Conservation (phyloP, 2,329 filamentous ascomycete species). For the Cordyceps militaris region DNA sequence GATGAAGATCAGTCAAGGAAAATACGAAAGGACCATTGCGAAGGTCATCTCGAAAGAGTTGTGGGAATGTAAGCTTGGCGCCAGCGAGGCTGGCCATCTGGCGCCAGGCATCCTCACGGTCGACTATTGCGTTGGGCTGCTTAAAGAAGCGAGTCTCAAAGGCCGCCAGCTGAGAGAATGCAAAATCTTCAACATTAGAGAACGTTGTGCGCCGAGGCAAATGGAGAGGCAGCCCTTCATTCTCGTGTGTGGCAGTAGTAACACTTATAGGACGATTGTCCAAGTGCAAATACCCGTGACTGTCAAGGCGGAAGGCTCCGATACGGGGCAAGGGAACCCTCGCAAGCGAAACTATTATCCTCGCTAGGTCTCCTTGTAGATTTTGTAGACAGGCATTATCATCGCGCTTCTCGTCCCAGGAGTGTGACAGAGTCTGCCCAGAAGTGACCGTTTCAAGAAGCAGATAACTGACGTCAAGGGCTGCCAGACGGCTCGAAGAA, state of each 20-base stretch:
- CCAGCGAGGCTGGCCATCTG: constrained; percentile 25
- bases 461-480: not conserved
- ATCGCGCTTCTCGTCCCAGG: constrained; percentile 12
- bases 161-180: not conserved
- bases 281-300: constrained; percentile 23
- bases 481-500: not conserved
- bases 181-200: not conserved
- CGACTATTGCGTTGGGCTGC: constrained; percentile 9
- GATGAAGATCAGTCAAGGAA: constrained; percentile 32
- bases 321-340: constrained; percentile 23
- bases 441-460: not conserved
- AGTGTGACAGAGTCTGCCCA: constrained; percentile 17
- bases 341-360: constrained; percentile 22
- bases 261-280: constrained; percentile 30
- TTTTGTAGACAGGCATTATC: not conserved
- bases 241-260: constrained; percentile 22
- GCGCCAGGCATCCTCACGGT: not conserved
- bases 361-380: constrained; percentile 18
- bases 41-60: not conserved
- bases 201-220: not conserved
- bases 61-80: constrained; percentile 17
- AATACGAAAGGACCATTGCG: constrained; percentile 27
- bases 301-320: constrained; percentile 21
- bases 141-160: not conserved
- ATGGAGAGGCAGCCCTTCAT: not conserved